Base-by-base conservation (phyloP, 164 flowering plant species). In the Magnolia kwangsiensis region DNA sequence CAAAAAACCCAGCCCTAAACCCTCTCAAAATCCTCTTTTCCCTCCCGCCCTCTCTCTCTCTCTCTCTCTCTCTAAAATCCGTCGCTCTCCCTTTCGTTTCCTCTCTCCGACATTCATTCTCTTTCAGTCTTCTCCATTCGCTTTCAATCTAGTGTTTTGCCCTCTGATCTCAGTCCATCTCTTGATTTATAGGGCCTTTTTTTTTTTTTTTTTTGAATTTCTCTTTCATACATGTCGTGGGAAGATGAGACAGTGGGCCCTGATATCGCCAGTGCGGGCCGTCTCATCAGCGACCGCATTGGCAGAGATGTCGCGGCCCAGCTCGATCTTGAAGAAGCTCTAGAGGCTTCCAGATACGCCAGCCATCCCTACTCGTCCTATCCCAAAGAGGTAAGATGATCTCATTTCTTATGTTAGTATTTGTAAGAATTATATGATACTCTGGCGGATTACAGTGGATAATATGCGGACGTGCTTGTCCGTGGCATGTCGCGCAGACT, bases 291-390 rank as follows among this genome's bases (percentile, higher is more conserved):
- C 78, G 95, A 94, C 82, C 88, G 92, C 74, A 87, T 94, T 59
- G 87, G 88, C 64, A 84, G 96, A 31, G 99, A 96, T 69, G 85
- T 86, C 6, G 87, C 91, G 0, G 74, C 87, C 8, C 97, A 91
- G 80, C 79, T 86, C 31, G 99, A 96, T 80, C 89, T 96, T 1
- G 99, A 96, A 81, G 98, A 96, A 74, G 87, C 97, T 14, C 85
- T 96, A 0, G 99, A 94, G 86, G 98, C 98, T 79, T 84, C 99
- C 16, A 85, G 99, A 87, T 96, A 94, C 74, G 84, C 91, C 7
- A 92, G 93, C 77, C 98, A 96, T 79, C 99, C 99, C 2, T 96
- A 96, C 76, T 80, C 97, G 0, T 80, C 97, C 72, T 97, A 90
- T 45, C 99, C 99, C 20, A 87, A 90, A 77, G 99, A 96, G 93